These are phyloP conservation scores for Passalora sequoiae DNA, from an alignment of 2,329 filamentous ascomycete genomes.

Conservation along the genomic window DNA sequence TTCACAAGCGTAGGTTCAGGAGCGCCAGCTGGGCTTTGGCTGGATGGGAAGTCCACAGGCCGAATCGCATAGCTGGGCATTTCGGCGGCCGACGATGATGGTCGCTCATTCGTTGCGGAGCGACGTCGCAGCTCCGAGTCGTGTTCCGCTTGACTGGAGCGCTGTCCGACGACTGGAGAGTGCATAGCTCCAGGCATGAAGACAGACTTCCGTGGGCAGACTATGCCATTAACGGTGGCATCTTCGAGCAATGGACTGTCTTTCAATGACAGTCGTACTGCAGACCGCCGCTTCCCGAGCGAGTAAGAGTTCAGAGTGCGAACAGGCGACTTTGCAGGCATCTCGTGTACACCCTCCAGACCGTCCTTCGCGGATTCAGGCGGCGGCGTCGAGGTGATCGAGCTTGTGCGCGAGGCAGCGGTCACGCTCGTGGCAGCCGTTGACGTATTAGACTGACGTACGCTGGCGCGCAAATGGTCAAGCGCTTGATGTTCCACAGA, in stretches of 20 bases:
- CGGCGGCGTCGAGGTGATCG: conserved; percentile 25
- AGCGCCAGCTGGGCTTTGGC: conserved; percentile 8
- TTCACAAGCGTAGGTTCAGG: conserved; percentile 5
- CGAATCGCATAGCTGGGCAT: conserved; percentile 21
- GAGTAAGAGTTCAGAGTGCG: conserved; percentile 25
- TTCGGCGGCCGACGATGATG: conserved; percentile 28
- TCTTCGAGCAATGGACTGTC: conserved; percentile 4
- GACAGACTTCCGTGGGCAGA: background rate
- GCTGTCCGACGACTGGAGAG: conserved; percentile 12
- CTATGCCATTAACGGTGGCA: background rate
- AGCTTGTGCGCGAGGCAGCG: conserved; percentile 27
- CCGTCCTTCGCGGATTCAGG: conserved; percentile 20
- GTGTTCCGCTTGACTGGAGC: conserved; percentile 1
- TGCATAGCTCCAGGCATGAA: conserved; percentile 9
- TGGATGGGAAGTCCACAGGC: conserved; percentile 19
- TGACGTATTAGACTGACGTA: conserved; percentile 30
- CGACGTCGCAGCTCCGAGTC: conserved; percentile 3
- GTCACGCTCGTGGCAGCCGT: conserved; percentile 22
- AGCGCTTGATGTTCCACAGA: conserved; percentile 28
- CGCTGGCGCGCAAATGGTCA: conserved; percentile 28
- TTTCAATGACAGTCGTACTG: conserved; percentile 13
- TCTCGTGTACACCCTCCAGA: conserved; percentile 9
- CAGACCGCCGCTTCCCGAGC: conserved; percentile 23
- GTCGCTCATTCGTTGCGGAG: conserved; percentile 10
- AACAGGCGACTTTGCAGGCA: conserved; percentile 15